Evolutionary conservation across 305 asterid genomes (phyloP), one percentile per base, ranked within the genome.

Genomic region (Stenogyne calaminthoides): DNA sequence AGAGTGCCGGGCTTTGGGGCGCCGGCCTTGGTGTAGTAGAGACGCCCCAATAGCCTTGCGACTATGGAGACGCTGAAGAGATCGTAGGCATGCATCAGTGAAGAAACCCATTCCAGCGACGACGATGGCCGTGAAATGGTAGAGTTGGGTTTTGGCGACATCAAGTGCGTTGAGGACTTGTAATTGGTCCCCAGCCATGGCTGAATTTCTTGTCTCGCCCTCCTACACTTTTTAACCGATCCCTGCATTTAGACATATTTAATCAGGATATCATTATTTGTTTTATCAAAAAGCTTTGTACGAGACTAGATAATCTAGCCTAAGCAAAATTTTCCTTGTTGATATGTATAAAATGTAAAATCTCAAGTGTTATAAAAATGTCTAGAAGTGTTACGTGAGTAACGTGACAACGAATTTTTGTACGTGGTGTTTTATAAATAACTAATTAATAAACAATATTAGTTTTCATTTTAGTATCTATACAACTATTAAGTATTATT

Each of bases 31-130:
- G 71, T 78, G 83, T 86, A 84, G 81, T 86, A 86, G 7, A 86
- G 60, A 3, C 91, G 85, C 5, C 91, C 91, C 16, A 86, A 3
- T 6, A 86, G 78, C 71, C 76, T 86, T 0, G 91, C 19, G 51
- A 82, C 80, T 0, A 84, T 42, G 9, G 91, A 86, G 34, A 86
- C 82, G 3, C 80, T 72, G 60, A 86, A 86, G 20, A 84, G 83
- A 72, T 86, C 91, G 42, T 86, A 86, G 14, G 91, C 88, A 16
- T 86, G 91, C 88, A 16, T 86, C 90, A 0, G 90, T 86, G 78
- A 86, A 86, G 76, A 86, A 86, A 0, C 90, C 90, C 90, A 86
- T 86, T 72, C 91, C 91, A 10, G 88, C 91, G 0, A 86, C 67
- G n/a, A 84, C 77, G 63, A 86, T 86, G 16, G 91, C 85, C 0